phyloP scores from a whole-genome alignment of 306 rosid species.

The Malus orientalis region DNA sequence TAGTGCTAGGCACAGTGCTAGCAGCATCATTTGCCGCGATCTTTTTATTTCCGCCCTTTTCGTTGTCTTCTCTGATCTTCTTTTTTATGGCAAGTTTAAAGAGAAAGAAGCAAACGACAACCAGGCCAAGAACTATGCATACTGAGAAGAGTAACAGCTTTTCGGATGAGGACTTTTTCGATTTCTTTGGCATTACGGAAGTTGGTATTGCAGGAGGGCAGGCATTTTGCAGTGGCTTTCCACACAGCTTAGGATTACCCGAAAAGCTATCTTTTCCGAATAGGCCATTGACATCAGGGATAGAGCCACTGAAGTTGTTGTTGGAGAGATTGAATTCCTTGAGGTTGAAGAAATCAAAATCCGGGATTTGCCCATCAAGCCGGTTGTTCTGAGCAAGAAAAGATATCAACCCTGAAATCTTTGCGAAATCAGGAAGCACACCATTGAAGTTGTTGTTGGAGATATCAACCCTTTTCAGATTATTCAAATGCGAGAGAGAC shows the following conservation, averaged over 20 bases:
- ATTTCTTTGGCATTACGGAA: constrained; percentile 1
- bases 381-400: constrained; percentile 43
- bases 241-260: constrained; percentile 57
- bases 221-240: constrained; percentile 33
- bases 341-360: constrained; percentile 48
- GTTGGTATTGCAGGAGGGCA: constrained; percentile 27
- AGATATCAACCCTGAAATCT: constrained; percentile 38
- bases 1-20: constrained; percentile 26
- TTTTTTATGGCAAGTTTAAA: constrained; percentile 9
- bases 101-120: constrained; percentile 24
- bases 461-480: constrained; percentile 36
- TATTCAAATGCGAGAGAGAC: constrained; percentile 25
- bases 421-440: constrained; percentile 39
- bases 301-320: constrained; percentile 39
- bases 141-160: constrained; percentile 36
- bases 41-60: constrained; percentile 17
- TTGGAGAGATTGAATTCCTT: constrained; percentile 42
- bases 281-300: constrained; percentile 39
- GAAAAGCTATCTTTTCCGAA: constrained; percentile 38
- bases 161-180: not conserved
- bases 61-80: constrained; percentile 9
- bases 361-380: constrained; percentile 39
- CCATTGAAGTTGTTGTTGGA: constrained; percentile 37
- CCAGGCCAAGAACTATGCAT: constrained; percentile 29
- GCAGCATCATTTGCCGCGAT: constrained; percentile 6